Evolutionary conservation across 2,329 filamentous ascomycete species (phyloP), one percentile per base, ranked within the genome.

Genomic region (Arthrocladium fulminans): DNA sequence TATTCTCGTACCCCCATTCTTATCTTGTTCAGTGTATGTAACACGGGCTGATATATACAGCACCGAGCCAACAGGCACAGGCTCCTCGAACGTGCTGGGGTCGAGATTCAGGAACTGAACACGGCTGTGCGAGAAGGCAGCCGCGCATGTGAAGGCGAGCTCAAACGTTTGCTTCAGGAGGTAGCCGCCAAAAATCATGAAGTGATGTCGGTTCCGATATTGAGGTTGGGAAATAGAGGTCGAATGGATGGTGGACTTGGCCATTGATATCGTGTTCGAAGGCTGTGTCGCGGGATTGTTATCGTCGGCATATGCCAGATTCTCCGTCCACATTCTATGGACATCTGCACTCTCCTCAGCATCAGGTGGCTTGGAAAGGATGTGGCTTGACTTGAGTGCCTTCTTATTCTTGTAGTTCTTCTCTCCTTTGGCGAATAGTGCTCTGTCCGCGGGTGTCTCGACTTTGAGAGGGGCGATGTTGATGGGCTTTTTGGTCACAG

Each of bases 181-280:
- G 61, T 83, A 86, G 12, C 84, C 84, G 45, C 84, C 84, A 58
- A 87, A 88, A 47, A 88, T 85, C 83, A 86, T 86, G 63, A 84
- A 84, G 58, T 48, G 53, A 63, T 86, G 82, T 1, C 80, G 66
- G 63, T 83, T 83, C 41, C 81, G 75, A 62, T 81, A 77, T 63
- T 84, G 81, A 0, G 84, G 84, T 61, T 86, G 83, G 83, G 87
- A 87, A 55, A 88, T 85, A 57, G 75, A 77, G 9, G 83, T 81
- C 1, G 81, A 80, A 57, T 77, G 76, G 25, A 86, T 74, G 27
- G 71, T 69, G 1, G 81, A 79, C 55, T 76, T 74, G 52, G 79
- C 71, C 74, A 87, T 86, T 59, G 73, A 76, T 30, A 75, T 65
- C 2, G 77, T 74, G 54, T 82, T 81, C 27, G 68, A 59, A 5